A percentile compares a stretch with the other conserved stretches of the same genome.
These are phyloP conservation scores for Fusarium sp. DNA, from an alignment of 2,329 filamentous ascomycete species.

Conservation along the genomic window DNA sequence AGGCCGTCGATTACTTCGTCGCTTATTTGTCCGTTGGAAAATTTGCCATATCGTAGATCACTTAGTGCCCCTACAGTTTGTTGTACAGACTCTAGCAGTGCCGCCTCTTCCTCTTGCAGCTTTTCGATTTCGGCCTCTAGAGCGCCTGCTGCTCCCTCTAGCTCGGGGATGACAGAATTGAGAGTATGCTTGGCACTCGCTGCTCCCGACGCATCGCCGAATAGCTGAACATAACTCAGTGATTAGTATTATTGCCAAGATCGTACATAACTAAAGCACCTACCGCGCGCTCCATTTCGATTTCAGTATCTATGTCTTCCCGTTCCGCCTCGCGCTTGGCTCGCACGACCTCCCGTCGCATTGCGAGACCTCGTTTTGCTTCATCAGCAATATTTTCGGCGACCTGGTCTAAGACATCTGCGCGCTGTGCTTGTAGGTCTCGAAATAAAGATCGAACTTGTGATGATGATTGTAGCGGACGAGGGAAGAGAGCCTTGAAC, in stretches of 20 bases:
- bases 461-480: slow-evolving; percentile 71
- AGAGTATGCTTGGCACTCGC: slow-evolving; percentile 69
- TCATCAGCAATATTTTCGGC: slow-evolving; percentile 74
- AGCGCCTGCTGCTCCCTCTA: slow-evolving; percentile 74
- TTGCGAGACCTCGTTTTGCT: slow-evolving; percentile 68
- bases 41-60: slow-evolving; percentile 83
- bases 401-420: slow-evolving; percentile 75
- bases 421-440: slow-evolving; percentile 81
- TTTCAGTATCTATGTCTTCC: slow-evolving; percentile 71
- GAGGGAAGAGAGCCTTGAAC: slow-evolving; percentile 83
- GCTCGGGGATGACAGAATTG: slow-evolving; percentile 73
- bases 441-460: slow-evolving; percentile 80
- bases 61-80: slow-evolving; percentile 79
- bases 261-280: slow-evolving; percentile 34
- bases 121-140: slow-evolving; percentile 76
- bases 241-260: not conserved
- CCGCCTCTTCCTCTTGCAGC: slow-evolving; percentile 73
- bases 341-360: slow-evolving; percentile 69
- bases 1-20: slow-evolving; percentile 77
- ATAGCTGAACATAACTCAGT: slow-evolving; percentile 62
- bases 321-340: slow-evolving; percentile 64
- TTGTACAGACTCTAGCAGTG: slow-evolving; percentile 70
- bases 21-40: slow-evolving; percentile 72
- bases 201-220: slow-evolving; percentile 62
- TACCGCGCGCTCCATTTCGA: slow-evolving; percentile 72